A percentile compares a stretch with the other conserved stretches of the same genome.
Conservation (phyloP, 73 alveolate species). For the Tetrahymena elliotti region DNA sequence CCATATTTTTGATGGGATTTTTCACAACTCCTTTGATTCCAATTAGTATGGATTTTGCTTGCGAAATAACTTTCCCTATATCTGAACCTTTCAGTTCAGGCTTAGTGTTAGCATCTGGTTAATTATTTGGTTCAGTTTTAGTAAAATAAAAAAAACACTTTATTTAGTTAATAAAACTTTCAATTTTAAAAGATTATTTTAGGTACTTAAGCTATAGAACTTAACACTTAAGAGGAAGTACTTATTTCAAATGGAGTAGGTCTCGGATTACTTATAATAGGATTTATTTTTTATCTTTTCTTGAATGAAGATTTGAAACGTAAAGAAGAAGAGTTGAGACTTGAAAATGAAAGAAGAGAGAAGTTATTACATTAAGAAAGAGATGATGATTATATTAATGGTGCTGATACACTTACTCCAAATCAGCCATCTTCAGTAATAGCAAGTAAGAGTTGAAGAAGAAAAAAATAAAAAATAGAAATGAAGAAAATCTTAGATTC, state of each 20-base stretch:
- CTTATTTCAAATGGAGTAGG: background rate
- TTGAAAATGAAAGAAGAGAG: background rate
- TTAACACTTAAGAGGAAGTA: background rate
- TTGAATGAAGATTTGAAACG: background rate
- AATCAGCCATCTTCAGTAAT: background rate
- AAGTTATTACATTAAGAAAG: background rate
- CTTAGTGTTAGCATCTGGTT: background rate
- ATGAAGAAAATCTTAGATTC: background rate
- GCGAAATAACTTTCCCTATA: conserved; percentile 81
- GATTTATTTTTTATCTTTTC: background rate
- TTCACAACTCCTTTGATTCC: conserved; percentile 70
- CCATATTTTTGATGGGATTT: conserved; percentile 55
- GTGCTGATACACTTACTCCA: background rate
- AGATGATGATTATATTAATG: background rate
- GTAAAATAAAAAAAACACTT: background rate
- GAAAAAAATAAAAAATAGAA: background rate
- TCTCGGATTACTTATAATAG: background rate
- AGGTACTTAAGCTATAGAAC: background rate
- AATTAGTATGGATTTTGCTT: conserved; percentile 67
- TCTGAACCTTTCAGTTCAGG: background rate
- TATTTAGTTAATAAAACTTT: background rate
- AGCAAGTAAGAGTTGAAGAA: background rate
- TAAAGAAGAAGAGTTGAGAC: background rate
- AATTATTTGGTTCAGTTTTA: background rate
- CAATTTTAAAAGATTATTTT: background rate